A percentile compares a stretch with the other conserved stretches of the same genome.
Conservation (phyloP, 106 monocot genomes). For the Dioscorea zingiberensis region DNA sequence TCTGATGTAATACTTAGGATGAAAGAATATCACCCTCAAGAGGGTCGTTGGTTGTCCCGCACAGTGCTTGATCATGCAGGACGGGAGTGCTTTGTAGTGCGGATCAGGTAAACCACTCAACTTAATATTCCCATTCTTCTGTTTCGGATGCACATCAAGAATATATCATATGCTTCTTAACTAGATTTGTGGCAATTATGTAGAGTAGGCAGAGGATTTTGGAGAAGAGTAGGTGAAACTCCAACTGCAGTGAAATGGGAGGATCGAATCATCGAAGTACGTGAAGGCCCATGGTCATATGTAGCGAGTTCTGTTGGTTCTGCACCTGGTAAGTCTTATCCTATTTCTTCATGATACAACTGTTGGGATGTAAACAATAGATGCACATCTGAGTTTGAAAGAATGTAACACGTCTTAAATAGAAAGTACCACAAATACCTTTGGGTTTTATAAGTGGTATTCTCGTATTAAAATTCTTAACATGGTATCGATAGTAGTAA, state of each 20-base stretch:
- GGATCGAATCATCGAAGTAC: constrained; percentile 72
- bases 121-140: too few species aligned
- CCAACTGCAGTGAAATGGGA: constrained; percentile 71
- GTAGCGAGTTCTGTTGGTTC: constrained; percentile 77
- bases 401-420: too few species aligned
- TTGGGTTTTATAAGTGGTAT: too few species aligned
- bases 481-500: too few species aligned
- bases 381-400: too few species aligned
- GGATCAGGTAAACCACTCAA: constrained; percentile 38
- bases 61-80: constrained; percentile 77
- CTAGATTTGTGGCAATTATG: constrained; percentile 13
- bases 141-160: too few species aligned
- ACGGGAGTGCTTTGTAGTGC: constrained; percentile 84
- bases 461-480: too few species aligned
- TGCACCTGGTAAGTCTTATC: constrained; percentile 54
- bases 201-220: constrained; percentile 94
- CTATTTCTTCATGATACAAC: too few species aligned
- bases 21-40: constrained; percentile 71
- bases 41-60: constrained; percentile 85
- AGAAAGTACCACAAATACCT: too few species aligned
- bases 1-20: constrained; percentile 82
- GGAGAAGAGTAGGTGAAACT: constrained; percentile 96
- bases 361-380: too few species aligned
- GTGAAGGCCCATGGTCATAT: constrained; percentile 90
- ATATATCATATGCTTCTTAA: too few species aligned